These are phyloP conservation scores for Botrytis fragariae DNA, from an alignment of 2,329 filamentous ascomycete species.

Conservation along the genomic window DNA sequence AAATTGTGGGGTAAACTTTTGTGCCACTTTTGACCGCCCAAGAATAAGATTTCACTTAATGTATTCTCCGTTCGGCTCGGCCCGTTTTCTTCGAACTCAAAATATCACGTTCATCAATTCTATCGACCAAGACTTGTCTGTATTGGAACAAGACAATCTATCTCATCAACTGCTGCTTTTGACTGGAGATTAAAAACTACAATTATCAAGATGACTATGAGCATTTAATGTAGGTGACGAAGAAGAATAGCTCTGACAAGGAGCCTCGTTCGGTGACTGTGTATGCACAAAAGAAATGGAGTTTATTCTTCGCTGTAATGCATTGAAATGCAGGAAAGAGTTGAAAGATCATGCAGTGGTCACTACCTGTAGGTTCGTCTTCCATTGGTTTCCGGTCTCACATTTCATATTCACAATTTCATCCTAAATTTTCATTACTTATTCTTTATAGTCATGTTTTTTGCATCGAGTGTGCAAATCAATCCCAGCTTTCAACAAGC, in stretches of 20 bases:
- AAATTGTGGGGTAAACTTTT: background rate
- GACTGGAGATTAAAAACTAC: background rate
- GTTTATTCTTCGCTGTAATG: slow-evolving; percentile 73
- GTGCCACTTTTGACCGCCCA: background rate
- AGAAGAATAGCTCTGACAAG: background rate
- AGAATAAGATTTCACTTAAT: background rate
- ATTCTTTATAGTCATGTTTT: slow-evolving; percentile 69
- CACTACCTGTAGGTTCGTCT: slow-evolving; percentile 77
- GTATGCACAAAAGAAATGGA: slow-evolving; percentile 58
- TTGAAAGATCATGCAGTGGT: slow-evolving; percentile 73
- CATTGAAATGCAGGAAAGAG: slow-evolving; percentile 68
- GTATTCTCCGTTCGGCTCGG: background rate
- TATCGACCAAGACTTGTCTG: background rate
- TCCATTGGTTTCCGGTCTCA: background rate
- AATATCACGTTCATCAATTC: background rate
- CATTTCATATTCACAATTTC: background rate
- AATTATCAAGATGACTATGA: background rate
- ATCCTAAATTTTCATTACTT: slow-evolving; percentile 13
- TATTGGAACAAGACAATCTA: background rate
- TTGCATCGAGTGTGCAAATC: slow-evolving; percentile 70
- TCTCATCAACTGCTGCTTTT: background rate
- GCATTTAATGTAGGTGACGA: background rate
- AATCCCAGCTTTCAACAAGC: slow-evolving; percentile 53
- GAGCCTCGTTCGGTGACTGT: background rate
- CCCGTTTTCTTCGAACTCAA: background rate